A percentile compares a stretch with the other conserved stretches of the same genome.
Evolutionary conservation across 164 flowering plant species (phyloP).

Genomic region (Aristolochia contorta): DNA sequence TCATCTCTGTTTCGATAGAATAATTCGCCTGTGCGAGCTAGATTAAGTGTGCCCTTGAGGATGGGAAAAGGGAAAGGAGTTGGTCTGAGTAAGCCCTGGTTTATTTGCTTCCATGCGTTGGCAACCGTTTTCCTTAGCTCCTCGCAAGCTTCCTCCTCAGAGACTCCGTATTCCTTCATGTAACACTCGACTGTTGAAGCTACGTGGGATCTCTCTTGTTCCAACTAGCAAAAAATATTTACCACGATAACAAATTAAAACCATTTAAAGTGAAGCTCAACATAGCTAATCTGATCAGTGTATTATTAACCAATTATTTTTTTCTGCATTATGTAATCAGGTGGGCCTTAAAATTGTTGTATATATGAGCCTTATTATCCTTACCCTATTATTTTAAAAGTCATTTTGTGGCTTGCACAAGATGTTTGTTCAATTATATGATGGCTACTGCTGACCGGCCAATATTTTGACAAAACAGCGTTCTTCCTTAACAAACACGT

Average conservation of each 20-base stretch:
- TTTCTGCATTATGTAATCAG: no score
- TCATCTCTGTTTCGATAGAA: background rate
- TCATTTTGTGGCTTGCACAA: no score
- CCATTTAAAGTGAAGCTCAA: no score
- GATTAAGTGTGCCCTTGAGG: background rate
- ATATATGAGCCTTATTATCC: no score
- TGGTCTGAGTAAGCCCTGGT: background rate
- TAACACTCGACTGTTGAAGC: slow-evolving; percentile 1
- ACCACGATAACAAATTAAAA: background rate
- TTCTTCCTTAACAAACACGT: no score
- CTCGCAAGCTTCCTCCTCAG: background rate
- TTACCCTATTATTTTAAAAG: no score
- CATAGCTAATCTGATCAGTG: no score
- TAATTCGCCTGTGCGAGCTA: background rate
- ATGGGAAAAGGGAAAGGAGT: background rate
- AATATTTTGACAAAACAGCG: no score
- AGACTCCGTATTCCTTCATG: slow-evolving; percentile 1
- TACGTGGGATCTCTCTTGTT: slow-evolving; percentile 6
- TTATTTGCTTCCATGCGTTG: slow-evolving; percentile 2
- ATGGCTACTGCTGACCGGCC: no score
- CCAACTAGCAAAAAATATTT: background rate
- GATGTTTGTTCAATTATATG: no score
- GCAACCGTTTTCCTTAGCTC: background rate
- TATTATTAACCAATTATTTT: no score
- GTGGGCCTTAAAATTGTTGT: no score